Evolutionary conservation across 257 asterid species (phyloP).

Genomic region (Vinca minor): DNA sequence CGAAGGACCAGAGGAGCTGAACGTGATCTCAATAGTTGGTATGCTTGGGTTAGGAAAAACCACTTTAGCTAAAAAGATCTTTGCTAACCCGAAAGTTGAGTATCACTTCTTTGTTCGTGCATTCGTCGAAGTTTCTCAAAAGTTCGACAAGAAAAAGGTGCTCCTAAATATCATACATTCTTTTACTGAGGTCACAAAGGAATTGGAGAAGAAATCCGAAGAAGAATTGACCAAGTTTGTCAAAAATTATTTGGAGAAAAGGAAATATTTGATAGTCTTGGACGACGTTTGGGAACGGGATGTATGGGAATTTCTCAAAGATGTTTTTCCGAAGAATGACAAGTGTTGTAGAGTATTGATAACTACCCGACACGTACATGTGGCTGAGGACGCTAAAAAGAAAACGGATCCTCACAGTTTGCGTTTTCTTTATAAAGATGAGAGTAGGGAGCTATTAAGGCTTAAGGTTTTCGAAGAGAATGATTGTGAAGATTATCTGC

Average conservation of each 20-base stretch:
- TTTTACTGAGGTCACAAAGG: not conserved
- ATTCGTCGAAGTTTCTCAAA: constrained; percentile 21
- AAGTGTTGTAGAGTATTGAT: constrained; percentile 13
- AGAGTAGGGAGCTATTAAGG: constrained; percentile 8
- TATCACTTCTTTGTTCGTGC: constrained; percentile 19
- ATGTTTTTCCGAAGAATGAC: constrained; percentile 8
- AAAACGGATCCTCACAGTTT: not conserved
- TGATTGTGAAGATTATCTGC: not conserved
- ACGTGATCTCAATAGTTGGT: constrained; percentile 15
- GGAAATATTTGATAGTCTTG: constrained; percentile 9
- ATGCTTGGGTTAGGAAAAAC: constrained; percentile 26
- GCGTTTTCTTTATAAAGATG: not conserved
- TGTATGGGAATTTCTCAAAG: constrained; percentile 5
- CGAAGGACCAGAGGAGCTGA: constrained; percentile 1
- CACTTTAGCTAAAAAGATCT: constrained; percentile 21
- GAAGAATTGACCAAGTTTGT: not conserved
- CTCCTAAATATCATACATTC: constrained; percentile 2
- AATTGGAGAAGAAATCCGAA: not conserved
- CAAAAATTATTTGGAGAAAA: not conserved
- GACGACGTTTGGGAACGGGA: constrained; percentile 13
- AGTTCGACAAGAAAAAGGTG: constrained; percentile 13
- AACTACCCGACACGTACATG: constrained; percentile 4
- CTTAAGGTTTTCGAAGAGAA: constrained; percentile 8
- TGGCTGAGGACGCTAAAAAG: not conserved
- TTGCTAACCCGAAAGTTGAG: constrained; percentile 8